Percentiles rank a stretch among this genome's conserved stretches.
Evolutionary conservation across 139 green algal genomes (phyloP).

Genomic region (Picochlorum sp.): DNA sequence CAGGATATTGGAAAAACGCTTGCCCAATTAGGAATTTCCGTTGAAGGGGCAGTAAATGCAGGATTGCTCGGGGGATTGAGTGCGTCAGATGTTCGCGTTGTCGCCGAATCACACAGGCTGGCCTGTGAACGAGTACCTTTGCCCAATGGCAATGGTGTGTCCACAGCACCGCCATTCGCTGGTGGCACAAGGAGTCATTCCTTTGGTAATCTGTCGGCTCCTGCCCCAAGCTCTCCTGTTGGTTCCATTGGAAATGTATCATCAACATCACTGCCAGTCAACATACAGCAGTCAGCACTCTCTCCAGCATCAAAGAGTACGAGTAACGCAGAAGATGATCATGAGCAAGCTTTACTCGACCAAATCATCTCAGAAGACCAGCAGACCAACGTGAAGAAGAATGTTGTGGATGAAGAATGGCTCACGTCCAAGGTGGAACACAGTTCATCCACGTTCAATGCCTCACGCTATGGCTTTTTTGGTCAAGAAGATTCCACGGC

Average conservation of each 20-base stretch:
- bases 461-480: slow-evolving; percentile 33
- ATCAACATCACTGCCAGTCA: neutral
- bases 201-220: slow-evolving; percentile 1
- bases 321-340: slow-evolving; percentile 3
- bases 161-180: neutral
- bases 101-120: slow-evolving; percentile 28
- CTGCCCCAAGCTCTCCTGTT: neutral
- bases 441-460: slow-evolving; percentile 21
- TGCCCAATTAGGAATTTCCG: slow-evolving; percentile 32
- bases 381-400: neutral
- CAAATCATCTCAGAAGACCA: neutral
- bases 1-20: slow-evolving; percentile 40
- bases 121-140: slow-evolving; percentile 17
- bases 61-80: slow-evolving; percentile 38
- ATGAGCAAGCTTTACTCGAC: neutral
- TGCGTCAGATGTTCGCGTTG: slow-evolving; percentile 32
- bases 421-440: neutral
- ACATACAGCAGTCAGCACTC: neutral
- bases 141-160: neutral
- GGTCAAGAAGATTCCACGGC: neutral
- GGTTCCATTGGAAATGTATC: slow-evolving; percentile 1
- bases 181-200: neutral
- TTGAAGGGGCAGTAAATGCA: slow-evolving; percentile 41
- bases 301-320: neutral
- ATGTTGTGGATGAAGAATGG: neutral